These are phyloP conservation scores for Moniliella sp. DNA, from an alignment of 1,284 basidiomycete genomes.

Conservation along the genomic window DNA sequence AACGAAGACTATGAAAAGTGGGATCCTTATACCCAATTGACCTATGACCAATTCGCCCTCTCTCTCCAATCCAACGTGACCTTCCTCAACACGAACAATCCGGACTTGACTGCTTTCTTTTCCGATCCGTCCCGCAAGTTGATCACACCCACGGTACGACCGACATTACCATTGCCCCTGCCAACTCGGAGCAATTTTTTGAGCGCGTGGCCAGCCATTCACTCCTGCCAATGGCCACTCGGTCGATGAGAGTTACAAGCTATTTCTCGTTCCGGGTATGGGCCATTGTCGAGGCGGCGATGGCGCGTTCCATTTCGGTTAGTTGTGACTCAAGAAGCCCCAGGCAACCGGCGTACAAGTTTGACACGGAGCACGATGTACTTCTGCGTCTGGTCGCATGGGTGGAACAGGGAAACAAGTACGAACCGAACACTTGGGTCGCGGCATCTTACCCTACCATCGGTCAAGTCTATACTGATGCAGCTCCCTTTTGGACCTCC, in stretches of 20 bases:
- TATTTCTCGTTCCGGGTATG: conserved; percentile 38
- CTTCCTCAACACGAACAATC: conserved; percentile 7
- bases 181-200: conserved; percentile 34
- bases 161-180: conserved; percentile 35
- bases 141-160: conserved; percentile 32
- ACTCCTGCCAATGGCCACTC: background rate
- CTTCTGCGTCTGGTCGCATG: conserved; percentile 36
- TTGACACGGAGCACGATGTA: conserved; percentile 31
- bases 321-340: conserved; percentile 6
- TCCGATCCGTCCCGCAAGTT: conserved; percentile 23
- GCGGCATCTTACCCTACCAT: no score
- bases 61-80: no score
- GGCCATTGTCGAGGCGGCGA: conserved; percentile 32
- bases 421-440: no score
- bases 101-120: conserved; percentile 28
- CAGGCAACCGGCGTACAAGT: conserved; percentile 9
- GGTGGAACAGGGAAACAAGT: conserved; percentile 36
- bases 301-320: conserved; percentile 15
- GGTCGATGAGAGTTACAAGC: conserved; percentile 35
- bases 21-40: no score
- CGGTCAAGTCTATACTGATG: no score
- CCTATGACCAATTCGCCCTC: no score
- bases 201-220: conserved; percentile 20
- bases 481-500: no score
- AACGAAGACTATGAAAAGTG: no score